Conservation (phyloP, 2,329 filamentous ascomycete species). For the Aspergillus unguis region DNA sequence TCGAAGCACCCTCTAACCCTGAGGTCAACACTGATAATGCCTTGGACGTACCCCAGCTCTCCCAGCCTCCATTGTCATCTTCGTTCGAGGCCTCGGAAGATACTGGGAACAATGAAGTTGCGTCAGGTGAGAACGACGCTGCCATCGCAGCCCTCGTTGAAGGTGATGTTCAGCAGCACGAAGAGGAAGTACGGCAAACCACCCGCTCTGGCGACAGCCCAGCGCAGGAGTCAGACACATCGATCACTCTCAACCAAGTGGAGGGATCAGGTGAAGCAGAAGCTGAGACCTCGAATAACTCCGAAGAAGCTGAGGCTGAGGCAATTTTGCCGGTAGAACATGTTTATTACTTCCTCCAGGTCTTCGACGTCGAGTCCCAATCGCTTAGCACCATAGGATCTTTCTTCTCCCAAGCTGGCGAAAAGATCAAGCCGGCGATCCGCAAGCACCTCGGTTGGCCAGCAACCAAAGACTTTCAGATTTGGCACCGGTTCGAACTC, state of each 20-base stretch:
- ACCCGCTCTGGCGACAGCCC: constrained; percentile 1
- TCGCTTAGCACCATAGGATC: constrained; percentile 39
- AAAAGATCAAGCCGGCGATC: constrained; percentile 41
- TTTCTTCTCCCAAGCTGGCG: constrained; percentile 41
- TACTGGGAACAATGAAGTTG: neutral
- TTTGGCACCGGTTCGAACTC: constrained; percentile 44
- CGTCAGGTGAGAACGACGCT: constrained; percentile 21
- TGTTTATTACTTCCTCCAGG: constrained; percentile 50
- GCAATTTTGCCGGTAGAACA: constrained; percentile 32
- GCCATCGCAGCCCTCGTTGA: constrained; percentile 30
- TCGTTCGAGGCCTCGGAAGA: neutral
- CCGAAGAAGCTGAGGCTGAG: constrained; percentile 16
- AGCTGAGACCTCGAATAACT: neutral
- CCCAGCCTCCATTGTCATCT: neutral
- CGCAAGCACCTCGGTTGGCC: constrained; percentile 39
- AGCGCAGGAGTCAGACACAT: constrained; percentile 8
- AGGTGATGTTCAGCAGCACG: constrained; percentile 26
- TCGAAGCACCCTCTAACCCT: neutral
- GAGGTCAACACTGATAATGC: neutral
- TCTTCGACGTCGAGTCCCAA: constrained; percentile 51
- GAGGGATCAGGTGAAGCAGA: constrained; percentile 16
- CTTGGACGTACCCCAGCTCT: neutral
- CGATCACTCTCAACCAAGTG: constrained; percentile 12
- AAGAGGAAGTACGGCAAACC: constrained; percentile 15
- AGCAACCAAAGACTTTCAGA: constrained; percentile 39